Evolutionary conservation across 2,329 filamentous ascomycete genomes (phyloP).

Genomic region (Coccinonectria pachysandricola): DNA sequence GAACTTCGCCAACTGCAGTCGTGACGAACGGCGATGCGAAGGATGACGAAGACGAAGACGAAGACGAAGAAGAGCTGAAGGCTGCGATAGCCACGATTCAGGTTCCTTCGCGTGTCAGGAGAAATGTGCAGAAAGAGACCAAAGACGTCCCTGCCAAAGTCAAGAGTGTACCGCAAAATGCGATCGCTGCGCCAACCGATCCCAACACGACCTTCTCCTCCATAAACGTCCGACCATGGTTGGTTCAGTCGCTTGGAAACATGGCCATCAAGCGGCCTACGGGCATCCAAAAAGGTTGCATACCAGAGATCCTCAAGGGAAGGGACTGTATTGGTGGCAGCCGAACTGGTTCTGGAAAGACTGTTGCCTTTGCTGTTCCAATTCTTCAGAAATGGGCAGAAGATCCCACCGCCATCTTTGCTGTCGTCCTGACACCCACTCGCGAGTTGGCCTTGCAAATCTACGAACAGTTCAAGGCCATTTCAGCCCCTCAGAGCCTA

Average conservation of each 20-base stretch:
- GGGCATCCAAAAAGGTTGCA: constrained; percentile 84
- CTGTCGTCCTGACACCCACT: constrained; percentile 79
- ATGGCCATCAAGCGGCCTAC: constrained; percentile 82
- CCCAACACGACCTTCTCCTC: constrained; percentile 58
- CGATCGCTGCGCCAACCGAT: constrained; percentile 42
- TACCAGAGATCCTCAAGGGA: constrained; percentile 84
- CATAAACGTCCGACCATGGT: constrained; percentile 72
- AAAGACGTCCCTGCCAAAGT: constrained; percentile 11
- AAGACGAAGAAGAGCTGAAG: constrained; percentile 23
- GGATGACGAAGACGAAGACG: constrained; percentile 22
- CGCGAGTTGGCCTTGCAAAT: constrained; percentile 91
- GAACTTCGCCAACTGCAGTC: constrained; percentile 20
- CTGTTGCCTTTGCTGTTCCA: constrained; percentile 87
- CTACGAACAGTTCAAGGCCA: constrained; percentile 89
- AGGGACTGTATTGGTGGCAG: constrained; percentile 92
- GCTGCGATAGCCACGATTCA: constrained; percentile 32
- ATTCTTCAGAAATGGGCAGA: constrained; percentile 90
- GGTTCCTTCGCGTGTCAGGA: constrained; percentile 44
- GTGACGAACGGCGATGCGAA: constrained; percentile 17
- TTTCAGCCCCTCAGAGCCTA: constrained; percentile 77
- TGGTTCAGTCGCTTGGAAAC: constrained; percentile 65
- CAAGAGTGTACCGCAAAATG: constrained; percentile 16
- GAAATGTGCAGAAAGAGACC: constrained; percentile 19
- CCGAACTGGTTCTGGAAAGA: constrained; percentile 93
- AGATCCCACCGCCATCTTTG: constrained; percentile 87